Conservation (phyloP, 1,139 yeast species). For the Suhomyces bolitotheri region DNA sequence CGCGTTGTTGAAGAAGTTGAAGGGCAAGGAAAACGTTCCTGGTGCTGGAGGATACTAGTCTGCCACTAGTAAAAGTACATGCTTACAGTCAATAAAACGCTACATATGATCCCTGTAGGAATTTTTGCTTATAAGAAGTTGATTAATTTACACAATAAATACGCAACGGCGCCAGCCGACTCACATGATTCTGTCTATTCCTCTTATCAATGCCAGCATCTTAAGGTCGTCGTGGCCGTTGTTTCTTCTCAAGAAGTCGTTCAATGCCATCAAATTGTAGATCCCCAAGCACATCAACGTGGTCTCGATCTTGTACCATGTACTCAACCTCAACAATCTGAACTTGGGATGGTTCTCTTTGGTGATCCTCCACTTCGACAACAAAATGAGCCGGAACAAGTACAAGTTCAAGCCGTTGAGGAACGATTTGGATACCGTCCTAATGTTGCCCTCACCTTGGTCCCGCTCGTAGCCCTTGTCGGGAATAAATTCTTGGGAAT, state of each 20-base stretch:
- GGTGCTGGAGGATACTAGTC: conserved; percentile 31
- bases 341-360: conserved; percentile 43
- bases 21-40: conserved; percentile 32
- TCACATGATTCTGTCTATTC: conserved; percentile 14
- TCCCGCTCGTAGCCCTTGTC: conserved; percentile 23
- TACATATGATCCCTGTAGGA: too few species aligned
- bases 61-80: too few species aligned
- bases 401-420: conserved; percentile 36
- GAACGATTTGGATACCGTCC: conserved; percentile 30
- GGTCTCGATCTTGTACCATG: conserved; percentile 41
- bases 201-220: conserved; percentile 14
- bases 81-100: too few species aligned
- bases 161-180: neutral
- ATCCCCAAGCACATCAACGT: conserved; percentile 39
- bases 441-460: conserved; percentile 18
- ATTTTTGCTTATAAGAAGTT: too few species aligned
- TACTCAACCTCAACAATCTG: conserved; percentile 22
- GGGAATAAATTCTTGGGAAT: conserved; percentile 29
- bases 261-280: conserved; percentile 42
- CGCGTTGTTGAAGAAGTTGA: conserved; percentile 28
- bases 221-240: conserved; percentile 3
- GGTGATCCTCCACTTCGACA: conserved; percentile 46
- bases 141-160: neutral
- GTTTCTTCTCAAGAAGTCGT: conserved; percentile 30
- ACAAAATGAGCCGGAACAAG: conserved; percentile 35